Conservation (phyloP, 305 asterid genomes). For the Withania somnifera region DNA sequence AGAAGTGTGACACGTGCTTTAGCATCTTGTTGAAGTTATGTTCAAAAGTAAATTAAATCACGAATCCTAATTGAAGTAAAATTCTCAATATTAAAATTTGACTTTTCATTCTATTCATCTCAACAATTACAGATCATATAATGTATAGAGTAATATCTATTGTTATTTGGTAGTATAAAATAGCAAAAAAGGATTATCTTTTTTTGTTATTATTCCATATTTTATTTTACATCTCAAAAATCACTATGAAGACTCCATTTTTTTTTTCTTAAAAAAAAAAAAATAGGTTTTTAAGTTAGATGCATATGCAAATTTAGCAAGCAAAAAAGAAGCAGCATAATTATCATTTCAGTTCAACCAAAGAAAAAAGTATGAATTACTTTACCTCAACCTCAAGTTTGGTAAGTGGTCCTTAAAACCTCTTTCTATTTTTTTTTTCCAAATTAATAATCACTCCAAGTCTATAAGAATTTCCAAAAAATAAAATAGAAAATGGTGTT, state of each 20-base stretch:
- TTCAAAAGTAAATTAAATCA: background rate
- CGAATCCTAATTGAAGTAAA: background rate
- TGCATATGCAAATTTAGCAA: background rate
- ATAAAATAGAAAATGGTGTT: background rate
- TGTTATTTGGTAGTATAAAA: no score
- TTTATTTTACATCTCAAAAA: no score
- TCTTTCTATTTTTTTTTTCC: background rate
- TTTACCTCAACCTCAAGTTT: background rate
- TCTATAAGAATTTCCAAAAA: background rate
- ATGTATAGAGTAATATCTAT: no score
- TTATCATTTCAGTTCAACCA: background rate
- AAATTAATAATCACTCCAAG: background rate
- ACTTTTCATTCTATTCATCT: background rate
- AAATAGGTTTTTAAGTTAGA: background rate
- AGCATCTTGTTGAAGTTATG: no score
- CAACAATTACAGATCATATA: background rate
- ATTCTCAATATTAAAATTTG: background rate
- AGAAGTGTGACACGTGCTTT: no score
- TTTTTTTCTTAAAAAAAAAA: background rate
- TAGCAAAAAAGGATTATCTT: no score
- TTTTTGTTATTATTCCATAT: no score
- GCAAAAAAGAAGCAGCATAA: background rate
- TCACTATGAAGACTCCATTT: background rate
- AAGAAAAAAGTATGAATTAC: background rate
- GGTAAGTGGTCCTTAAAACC: background rate